phyloP scores from a whole-genome alignment of 1,284 basidiomycete genomes.

The Pyrrhoderma noxium region DNA sequence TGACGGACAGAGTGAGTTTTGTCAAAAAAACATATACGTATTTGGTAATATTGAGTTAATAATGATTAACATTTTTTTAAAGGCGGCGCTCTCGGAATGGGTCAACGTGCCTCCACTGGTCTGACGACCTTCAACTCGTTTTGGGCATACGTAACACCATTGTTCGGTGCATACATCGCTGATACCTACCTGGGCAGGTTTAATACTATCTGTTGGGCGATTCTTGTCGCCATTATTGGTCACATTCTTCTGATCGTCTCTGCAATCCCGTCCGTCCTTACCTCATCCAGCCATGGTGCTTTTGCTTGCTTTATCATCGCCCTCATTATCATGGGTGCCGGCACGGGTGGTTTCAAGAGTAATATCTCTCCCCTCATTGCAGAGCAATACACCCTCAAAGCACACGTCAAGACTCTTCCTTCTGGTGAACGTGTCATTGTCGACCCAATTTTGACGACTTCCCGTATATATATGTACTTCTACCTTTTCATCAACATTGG shows the following conservation, averaged over 20 bases:
- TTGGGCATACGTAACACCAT: constrained; percentile 55
- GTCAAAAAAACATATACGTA: constrained; percentile 35
- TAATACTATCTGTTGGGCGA: constrained; percentile 59
- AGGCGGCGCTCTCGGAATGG: constrained; percentile 59
- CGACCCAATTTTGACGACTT: constrained; percentile 68
- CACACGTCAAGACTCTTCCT: constrained; percentile 45
- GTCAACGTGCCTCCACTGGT: constrained; percentile 63
- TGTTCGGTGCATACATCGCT: constrained; percentile 66
- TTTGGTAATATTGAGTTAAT: constrained; percentile 23
- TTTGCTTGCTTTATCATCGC: constrained; percentile 60
- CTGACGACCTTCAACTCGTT: constrained; percentile 58
- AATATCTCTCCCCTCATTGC: constrained; percentile 78
- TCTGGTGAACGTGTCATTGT: constrained; percentile 75
- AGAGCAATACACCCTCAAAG: constrained; percentile 62
- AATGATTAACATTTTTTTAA: not conserved
- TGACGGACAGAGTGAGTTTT: constrained; percentile 32
- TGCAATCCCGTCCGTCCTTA: constrained; percentile 65
- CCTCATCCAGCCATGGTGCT: constrained; percentile 41
- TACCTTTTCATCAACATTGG: constrained; percentile 79
- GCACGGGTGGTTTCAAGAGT: constrained; percentile 76
- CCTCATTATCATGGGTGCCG: constrained; percentile 59
- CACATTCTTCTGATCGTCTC: constrained; percentile 73
- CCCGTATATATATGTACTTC: constrained; percentile 74
- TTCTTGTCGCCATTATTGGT: constrained; percentile 51
- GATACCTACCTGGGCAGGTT: constrained; percentile 70